phyloP scores from a whole-genome alignment of 345 rosid species.

The Pistacia vera region DNA sequence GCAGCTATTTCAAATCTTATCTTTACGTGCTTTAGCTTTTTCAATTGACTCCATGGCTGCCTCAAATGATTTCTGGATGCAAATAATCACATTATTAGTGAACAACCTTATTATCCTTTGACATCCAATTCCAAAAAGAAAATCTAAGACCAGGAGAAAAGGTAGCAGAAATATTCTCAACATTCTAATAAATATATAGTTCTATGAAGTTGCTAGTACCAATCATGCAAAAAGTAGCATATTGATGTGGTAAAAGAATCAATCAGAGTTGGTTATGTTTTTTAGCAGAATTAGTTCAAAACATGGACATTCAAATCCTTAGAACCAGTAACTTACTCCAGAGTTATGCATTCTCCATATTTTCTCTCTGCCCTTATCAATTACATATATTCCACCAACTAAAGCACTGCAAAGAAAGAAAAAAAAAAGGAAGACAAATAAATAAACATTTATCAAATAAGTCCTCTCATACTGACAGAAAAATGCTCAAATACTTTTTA shows the following conservation, averaged over 20 bases:
- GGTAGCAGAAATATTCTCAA: not conserved
- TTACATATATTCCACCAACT: conserved; percentile 40
- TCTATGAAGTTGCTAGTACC: not conserved
- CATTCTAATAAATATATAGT: not conserved
- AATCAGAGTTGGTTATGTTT: no score
- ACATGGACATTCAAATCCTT: not conserved
- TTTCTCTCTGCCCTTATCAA: conserved; percentile 51
- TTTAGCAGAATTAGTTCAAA: not conserved
- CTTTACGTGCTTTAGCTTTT: conserved; percentile 57
- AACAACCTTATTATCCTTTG: not conserved
- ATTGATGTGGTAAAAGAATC: not conserved
- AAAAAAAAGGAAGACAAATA: not conserved
- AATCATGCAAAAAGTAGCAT: not conserved
- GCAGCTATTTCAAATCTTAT: conserved; percentile 21
- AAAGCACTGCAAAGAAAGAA: conserved; percentile 39
- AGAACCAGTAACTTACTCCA: conserved; percentile 49
- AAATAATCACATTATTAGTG: conserved; percentile 1
- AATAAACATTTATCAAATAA: not conserved
- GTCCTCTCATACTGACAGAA: not conserved
- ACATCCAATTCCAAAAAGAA: not conserved
- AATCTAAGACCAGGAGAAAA: not conserved
- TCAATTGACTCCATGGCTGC: conserved; percentile 80
- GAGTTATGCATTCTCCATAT: conserved; percentile 62
- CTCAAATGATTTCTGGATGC: conserved; percentile 82
- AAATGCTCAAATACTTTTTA: no score